Base-by-base conservation (phyloP, 2,329 filamentous ascomycete genomes). In the Pseudophaeomoniella oleicola region DNA sequence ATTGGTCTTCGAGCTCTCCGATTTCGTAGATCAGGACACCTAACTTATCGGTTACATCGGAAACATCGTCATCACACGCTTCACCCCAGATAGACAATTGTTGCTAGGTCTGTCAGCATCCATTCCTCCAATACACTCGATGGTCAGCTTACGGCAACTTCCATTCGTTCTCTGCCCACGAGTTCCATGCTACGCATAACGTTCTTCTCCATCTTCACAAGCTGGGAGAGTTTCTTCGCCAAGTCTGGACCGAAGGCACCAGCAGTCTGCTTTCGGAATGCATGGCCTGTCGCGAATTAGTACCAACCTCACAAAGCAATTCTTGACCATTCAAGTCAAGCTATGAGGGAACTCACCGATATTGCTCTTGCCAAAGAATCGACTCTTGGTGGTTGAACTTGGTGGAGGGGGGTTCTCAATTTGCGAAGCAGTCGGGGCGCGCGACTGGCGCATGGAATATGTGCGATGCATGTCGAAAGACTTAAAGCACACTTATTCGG, bases 181-280 rank as follows among this genome's bases (percentile, higher is more conserved):
- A 85, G 72, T 59, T 98, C 90, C 71, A 96, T 78, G 58, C 86
- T 94, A 60, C 90, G 85, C 90, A 98, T 98, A 39, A 94, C 84
- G 57, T 98, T 96, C 78, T 98, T 98, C 68, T 98, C 90, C 90
- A 98, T 98, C 75, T 98, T 98, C 45, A 98, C 90, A 37, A 98
- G 75, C 66, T 93, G 84, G 30, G 87, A 85, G 44, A 98, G 78
- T 73, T 98, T 98, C 74, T 94, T 94, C 40, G 90, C 81, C 40
- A 98, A 78, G 53, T 98, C 90, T 39, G 87, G 76, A 22, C 76
- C 76, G 52, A 69, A 69, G 41, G 66, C 64, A 29, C 66, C 66
- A 16, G 66, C 65, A 36, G 66, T 56, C 32, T 62, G 59, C 49
- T 67, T 67, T 41, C 66, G 62, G 51, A 69, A 67, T 30, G 69